Conservation (phyloP, 2,329 filamentous ascomycete genomes). For the Orbilia javanica region DNA sequence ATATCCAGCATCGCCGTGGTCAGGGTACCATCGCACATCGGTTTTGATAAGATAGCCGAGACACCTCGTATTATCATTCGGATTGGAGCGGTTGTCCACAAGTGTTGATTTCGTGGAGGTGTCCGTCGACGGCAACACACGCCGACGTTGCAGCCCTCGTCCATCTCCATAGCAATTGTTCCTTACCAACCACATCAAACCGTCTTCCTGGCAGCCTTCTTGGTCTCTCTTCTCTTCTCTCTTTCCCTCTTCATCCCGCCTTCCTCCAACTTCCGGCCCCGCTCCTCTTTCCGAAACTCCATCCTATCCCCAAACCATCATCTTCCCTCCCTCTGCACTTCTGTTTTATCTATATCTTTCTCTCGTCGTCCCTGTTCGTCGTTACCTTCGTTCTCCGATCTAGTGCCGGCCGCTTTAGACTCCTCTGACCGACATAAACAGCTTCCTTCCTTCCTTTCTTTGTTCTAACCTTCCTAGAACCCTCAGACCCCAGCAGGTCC, state of each 20-base stretch:
- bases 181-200: background rate
- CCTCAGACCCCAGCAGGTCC: slow-evolving; percentile 5
- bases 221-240: background rate
- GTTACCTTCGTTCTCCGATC: background rate
- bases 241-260: background rate
- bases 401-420: slow-evolving; percentile 4
- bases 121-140: background rate
- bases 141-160: background rate
- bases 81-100: too few species aligned
- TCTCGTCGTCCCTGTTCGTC: too few species aligned
- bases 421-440: background rate
- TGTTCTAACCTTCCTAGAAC: slow-evolving; percentile 1
- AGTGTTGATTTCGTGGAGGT: background rate
- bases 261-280: background rate
- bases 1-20: too few species aligned
- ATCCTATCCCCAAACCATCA: background rate
- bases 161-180: background rate
- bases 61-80: too few species aligned
- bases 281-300: background rate
- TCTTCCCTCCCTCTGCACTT: background rate
- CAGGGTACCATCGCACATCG: too few species aligned
- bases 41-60: too few species aligned
- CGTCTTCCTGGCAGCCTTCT: background rate
- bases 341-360: too few species aligned
- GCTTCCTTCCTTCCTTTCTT: slow-evolving; percentile 2